Percentiles rank a stretch among this genome's conserved stretches.
Conservation (phyloP, 1,139 yeast genomes). For the Lodderomyces parapsilosis region DNA sequence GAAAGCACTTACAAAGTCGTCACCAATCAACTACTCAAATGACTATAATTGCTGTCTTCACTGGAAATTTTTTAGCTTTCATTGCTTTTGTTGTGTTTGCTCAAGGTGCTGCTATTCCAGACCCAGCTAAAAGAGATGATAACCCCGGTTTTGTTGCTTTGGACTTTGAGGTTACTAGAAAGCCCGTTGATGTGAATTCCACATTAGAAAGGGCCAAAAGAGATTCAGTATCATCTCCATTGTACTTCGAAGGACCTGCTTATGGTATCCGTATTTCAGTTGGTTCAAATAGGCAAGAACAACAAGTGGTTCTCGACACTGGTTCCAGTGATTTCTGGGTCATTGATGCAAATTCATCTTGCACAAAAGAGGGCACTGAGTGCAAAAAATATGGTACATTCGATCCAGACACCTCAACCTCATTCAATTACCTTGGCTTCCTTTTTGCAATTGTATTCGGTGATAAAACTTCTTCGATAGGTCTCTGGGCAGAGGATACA, state of each 20-base stretch:
- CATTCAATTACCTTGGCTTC: conserved; percentile 9
- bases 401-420: conserved; percentile 7
- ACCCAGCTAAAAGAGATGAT: conserved; percentile 5
- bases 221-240: conserved; percentile 8
- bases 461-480: conserved; percentile 33
- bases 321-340: conserved; percentile 35
- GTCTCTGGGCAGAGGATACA: conserved; percentile 55
- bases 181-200: conserved; percentile 24
- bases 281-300: conserved; percentile 13
- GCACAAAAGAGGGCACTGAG: conserved; percentile 6
- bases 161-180: conserved; percentile 11
- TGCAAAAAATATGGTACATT: conserved; percentile 8
- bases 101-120: conserved; percentile 11
- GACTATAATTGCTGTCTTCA: background rate
- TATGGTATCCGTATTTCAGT: conserved; percentile 11
- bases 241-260: conserved; percentile 7
- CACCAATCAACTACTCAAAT: background rate
- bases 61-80: conserved; percentile 6
- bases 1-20: background rate
- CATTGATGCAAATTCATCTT: conserved; percentile 8
- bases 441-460: conserved; percentile 12
- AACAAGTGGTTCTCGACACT: conserved; percentile 17
- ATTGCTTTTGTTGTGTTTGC: conserved; percentile 11
- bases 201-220: conserved; percentile 9
- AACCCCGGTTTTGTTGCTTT: conserved; percentile 11